Base-by-base conservation (phyloP, 768 basidiomycete species). In the Termitomyces sp. region DNA sequence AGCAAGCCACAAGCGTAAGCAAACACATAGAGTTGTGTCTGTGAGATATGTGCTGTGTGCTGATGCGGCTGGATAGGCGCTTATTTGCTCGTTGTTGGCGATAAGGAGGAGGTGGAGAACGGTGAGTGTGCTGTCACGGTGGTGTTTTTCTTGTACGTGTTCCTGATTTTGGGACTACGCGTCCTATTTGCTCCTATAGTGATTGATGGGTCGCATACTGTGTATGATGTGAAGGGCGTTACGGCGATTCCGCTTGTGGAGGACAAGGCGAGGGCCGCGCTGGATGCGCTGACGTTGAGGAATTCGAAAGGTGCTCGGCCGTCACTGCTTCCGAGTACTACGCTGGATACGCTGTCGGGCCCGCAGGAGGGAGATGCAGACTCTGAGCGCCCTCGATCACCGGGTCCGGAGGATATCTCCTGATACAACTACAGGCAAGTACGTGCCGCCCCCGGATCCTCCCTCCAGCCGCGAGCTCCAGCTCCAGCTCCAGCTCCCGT, bases 1-100 rank as follows among this genome's bases (percentile, higher is more conserved):
- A n/a, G n/a, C n/a, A n/a, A n/a, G n/a, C n/a, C n/a, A n/a, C n/a
- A n/a, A n/a, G n/a, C n/a, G n/a, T n/a, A n/a, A n/a, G n/a, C n/a
- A n/a, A n/a, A n/a, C n/a, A n/a, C n/a, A n/a, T n/a, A n/a, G n/a
- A n/a, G n/a, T n/a, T n/a, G n/a, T n/a, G n/a, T n/a, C n/a, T n/a
- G n/a, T n/a, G n/a, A n/a, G n/a, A n/a, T n/a, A n/a, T n/a, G n/a
- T n/a, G n/a, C n/a, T n/a, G n/a, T 34, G 9, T n/a, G 39, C 26
- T 51, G 53, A 51, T 51, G 54, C 18, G n/a, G 29, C 47, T 18
- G 56, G 10, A 10, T 47, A 92, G 92, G 81, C 36, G 88, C 91
- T 9, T 86, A 92, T 74, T 71, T 94, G 18, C 72, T 94, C 45
- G 87, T 91, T 4, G 81, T 94, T 49, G 84, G 83, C 20, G 77